These are phyloP conservation scores for Lachancea nothofagi DNA, from an alignment of 805 yeast genomes.

Conservation along the genomic window DNA sequence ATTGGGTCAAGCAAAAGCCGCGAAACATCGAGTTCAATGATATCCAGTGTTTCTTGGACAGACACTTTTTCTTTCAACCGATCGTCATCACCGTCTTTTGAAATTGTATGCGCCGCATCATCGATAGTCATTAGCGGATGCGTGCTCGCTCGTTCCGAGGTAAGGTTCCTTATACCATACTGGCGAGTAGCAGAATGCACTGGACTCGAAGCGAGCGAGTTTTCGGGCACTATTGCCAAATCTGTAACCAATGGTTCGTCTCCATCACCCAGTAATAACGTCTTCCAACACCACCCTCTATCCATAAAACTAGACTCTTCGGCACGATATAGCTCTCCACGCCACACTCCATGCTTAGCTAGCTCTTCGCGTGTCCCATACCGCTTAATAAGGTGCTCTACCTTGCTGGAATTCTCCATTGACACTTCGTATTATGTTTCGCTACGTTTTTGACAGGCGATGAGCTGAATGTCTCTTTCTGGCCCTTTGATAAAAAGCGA, in stretches of 20 bases:
- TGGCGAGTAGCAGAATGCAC: neutral
- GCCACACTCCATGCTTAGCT: constrained; percentile 29
- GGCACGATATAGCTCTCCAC: constrained; percentile 23
- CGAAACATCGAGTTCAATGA: constrained; percentile 28
- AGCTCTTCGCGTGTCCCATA: constrained; percentile 26
- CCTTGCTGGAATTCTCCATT: constrained; percentile 4
- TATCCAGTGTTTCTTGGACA: constrained; percentile 24
- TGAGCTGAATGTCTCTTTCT: too few species aligned
- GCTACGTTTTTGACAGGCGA: too few species aligned
- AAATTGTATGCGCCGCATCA: neutral
- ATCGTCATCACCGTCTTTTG: constrained; percentile 1
- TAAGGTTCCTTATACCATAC: constrained; percentile 22
- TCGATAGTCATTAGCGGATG: constrained; percentile 8
- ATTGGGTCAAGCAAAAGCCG: constrained; percentile 25
- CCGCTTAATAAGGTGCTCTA: constrained; percentile 14
- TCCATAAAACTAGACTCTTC: constrained; percentile 11
- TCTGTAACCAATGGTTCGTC: constrained; percentile 10
- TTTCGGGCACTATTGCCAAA: constrained; percentile 4
- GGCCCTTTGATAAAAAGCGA: too few species aligned
- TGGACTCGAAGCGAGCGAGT: neutral
- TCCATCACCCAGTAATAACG: constrained; percentile 18
- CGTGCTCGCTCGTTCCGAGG: constrained; percentile 16
- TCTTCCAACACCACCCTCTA: constrained; percentile 33
- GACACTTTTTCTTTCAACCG: constrained; percentile 11
- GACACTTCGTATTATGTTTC: neutral